These are phyloP conservation scores for Pharus latifolius DNA, from an alignment of 176 grass and related monocot species.

Conservation along the genomic window DNA sequence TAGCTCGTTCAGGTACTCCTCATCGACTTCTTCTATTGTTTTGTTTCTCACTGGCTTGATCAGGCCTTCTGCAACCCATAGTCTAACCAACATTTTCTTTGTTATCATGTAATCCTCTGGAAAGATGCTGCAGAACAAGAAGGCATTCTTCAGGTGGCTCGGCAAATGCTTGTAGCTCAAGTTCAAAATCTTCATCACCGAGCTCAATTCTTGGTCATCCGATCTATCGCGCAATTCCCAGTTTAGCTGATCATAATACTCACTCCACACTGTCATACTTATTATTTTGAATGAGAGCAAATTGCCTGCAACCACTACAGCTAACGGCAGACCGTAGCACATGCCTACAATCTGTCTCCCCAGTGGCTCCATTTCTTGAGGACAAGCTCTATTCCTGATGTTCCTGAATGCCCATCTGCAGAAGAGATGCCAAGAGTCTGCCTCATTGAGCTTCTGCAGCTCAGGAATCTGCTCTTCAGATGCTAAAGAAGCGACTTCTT, in stretches of 20 bases:
- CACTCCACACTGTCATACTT: constrained; percentile 1
- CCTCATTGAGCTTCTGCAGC: not conserved
- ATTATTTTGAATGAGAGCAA: not conserved
- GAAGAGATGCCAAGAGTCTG: no score
- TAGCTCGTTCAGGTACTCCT: constrained; percentile 21
- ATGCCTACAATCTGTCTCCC: constrained; percentile 3
- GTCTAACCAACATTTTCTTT: constrained; percentile 1
- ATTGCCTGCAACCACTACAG: constrained; percentile 13
- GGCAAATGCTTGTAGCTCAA: constrained; percentile 19
- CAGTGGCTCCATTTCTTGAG: constrained; percentile 3
- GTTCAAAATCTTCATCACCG: constrained; percentile 1
- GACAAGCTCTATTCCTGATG: not conserved
- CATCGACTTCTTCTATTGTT: constrained; percentile 22
- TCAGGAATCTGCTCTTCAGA: not conserved
- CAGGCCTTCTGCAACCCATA: constrained; percentile 29
- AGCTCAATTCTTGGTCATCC: not conserved
- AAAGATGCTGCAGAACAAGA: constrained; percentile 23
- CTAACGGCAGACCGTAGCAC: constrained; percentile 21
- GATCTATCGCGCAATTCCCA: not conserved
- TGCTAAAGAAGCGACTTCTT: not conserved
- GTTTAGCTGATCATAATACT: constrained; percentile 3
- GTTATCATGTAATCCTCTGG: constrained; percentile 11
- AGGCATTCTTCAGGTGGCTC: constrained; percentile 11
- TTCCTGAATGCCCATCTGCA: not conserved
- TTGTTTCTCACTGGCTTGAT: not conserved